These are phyloP conservation scores for Vigna unguiculata DNA, from an alignment of 306 rosid species.

Conservation along the genomic window DNA sequence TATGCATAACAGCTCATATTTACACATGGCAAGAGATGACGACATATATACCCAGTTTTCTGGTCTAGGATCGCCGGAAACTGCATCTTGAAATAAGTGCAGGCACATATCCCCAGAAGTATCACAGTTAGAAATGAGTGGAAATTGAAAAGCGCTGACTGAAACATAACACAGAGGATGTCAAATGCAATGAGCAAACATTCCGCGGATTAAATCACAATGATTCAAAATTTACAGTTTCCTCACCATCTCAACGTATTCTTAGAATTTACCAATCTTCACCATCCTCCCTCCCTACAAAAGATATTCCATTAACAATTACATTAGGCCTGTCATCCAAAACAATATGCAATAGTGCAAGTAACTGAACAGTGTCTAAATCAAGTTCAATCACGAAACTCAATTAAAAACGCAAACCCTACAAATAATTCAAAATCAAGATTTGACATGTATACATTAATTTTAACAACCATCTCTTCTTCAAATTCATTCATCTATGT, in stretches of 20 bases:
- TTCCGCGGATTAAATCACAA: not conserved
- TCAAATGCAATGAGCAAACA: conserved; percentile 18
- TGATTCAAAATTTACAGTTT: not conserved
- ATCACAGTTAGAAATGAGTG: conserved; percentile 60
- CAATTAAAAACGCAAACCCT: not conserved
- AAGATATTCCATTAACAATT: conserved; percentile 34
- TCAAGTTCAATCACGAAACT: not conserved
- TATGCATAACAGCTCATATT: not conserved
- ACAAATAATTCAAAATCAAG: not conserved
- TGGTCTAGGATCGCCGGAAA: conserved; percentile 59
- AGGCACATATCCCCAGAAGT: conserved; percentile 58
- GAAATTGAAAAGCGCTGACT: conserved; percentile 64
- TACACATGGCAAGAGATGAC: conserved; percentile 15
- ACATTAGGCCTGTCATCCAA: not conserved
- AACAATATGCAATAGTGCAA: not conserved
- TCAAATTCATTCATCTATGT: not conserved
- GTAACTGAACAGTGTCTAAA: not conserved
- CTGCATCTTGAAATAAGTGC: conserved; percentile 62
- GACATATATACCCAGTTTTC: conserved; percentile 53
- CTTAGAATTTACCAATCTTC: conserved; percentile 34
- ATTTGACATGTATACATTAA: not conserved
- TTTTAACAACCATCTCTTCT: not conserved
- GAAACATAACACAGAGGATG: conserved; percentile 41
- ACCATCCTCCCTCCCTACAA: conserved; percentile 34
- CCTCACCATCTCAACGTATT: conserved; percentile 41